A percentile compares a stretch with the other conserved stretches of the same genome.
Evolutionary conservation across 1,139 yeast species (phyloP).

Genomic region (Candida glucosophila): DNA sequence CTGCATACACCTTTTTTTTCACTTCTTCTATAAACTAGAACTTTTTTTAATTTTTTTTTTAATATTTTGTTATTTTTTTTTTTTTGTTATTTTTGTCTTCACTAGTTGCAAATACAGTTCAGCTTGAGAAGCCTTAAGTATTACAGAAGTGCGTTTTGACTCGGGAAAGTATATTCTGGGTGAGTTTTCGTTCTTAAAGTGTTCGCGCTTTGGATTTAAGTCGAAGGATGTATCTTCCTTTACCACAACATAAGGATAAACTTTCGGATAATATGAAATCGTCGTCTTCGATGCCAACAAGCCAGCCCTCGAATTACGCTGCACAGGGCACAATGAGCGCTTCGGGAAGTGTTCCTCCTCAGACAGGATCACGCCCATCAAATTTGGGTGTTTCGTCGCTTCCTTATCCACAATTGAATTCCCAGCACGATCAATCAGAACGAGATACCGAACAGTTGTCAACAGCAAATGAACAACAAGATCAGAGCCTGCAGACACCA

Average conservation of each 20-base stretch:
- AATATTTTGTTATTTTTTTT: conserved; percentile 3
- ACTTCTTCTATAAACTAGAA: conserved; percentile 1
- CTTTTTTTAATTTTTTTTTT: conserved; percentile 4
- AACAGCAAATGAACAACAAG: no score
- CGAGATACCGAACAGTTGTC: no score
- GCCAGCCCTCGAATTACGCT: no score
- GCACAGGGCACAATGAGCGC: no score
- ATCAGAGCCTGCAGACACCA: conserved; percentile 4
- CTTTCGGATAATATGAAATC: no score
- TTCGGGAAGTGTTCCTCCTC: no score
- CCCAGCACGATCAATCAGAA: background rate
- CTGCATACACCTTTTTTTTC: conserved; percentile 2
- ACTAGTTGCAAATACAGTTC: conserved; percentile 1
- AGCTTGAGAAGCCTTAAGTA: background rate
- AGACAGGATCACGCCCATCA: no score
- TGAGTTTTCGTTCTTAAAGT: no score
- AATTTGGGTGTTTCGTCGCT: conserved; percentile 1
- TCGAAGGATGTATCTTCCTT: conserved; percentile 11
- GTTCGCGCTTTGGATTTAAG: no score
- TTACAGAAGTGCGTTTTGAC: no score
- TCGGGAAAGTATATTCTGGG: no score
- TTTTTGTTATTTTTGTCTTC: background rate
- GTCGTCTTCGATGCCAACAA: no score
- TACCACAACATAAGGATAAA: conserved; percentile 7
- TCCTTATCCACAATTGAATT: conserved; percentile 1